Conservation (phyloP, 257 asterid genomes). For the Solanum habrochaites region DNA sequence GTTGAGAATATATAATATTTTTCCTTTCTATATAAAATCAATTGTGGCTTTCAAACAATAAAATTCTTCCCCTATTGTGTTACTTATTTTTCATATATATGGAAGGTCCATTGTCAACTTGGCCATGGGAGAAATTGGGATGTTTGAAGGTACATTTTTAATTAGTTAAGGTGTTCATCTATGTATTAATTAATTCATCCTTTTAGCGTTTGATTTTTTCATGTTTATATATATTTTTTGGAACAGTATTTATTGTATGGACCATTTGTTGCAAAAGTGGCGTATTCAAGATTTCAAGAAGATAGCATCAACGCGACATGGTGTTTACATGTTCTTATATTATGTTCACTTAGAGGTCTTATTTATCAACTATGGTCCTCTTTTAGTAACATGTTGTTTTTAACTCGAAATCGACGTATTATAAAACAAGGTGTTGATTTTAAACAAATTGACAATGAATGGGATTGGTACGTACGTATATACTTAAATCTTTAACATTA, state of each 20-base stretch:
- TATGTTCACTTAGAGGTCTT: constrained; percentile 37
- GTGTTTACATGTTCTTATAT: constrained; percentile 46
- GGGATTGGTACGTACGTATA: constrained; percentile 46
- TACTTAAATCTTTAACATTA: not conserved
- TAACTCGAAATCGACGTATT: constrained; percentile 58
- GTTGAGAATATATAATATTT: not conserved
- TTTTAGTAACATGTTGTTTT: constrained; percentile 59
- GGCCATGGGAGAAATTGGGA: constrained; percentile 79
- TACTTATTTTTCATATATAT: constrained; percentile 5
- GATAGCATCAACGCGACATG: constrained; percentile 25
- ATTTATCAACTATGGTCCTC: constrained; percentile 47
- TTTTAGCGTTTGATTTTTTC: not conserved
- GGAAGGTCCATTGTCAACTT: constrained; percentile 49
- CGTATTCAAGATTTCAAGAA: constrained; percentile 34
- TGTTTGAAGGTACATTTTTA: constrained; percentile 35
- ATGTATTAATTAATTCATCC: not conserved
- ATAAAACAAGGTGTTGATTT: constrained; percentile 57
- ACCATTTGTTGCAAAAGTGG: constrained; percentile 44
- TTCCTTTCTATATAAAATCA: too few species aligned
- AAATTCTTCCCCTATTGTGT: too few species aligned
- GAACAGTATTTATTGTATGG: constrained; percentile 50
- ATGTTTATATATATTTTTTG: not conserved
- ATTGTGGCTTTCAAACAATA: too few species aligned
- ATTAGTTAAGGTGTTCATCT: not conserved
- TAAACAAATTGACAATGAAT: constrained; percentile 76